Conservation (phyloP, 2,329 filamentous ascomycete species). For the Fusarium sp. region DNA sequence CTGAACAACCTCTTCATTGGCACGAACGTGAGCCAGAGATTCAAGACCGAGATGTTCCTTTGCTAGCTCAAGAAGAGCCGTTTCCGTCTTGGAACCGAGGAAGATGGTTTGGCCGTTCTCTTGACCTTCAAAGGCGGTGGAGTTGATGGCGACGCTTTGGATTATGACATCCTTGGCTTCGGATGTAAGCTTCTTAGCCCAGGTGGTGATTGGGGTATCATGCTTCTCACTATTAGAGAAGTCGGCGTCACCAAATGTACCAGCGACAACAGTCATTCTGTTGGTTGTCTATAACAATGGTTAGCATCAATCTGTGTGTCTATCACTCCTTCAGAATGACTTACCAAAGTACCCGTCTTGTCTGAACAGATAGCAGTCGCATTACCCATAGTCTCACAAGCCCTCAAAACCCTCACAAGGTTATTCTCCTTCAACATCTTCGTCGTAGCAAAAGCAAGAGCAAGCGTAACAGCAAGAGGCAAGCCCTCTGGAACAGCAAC, state of each 20-base stretch:
- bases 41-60: background rate
- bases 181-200: background rate
- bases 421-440: slow-evolving; percentile 77
- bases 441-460: slow-evolving; percentile 74
- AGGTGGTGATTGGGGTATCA: background rate
- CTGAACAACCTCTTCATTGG: slow-evolving; percentile 56
- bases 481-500: slow-evolving; percentile 74
- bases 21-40: slow-evolving; percentile 30
- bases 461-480: slow-evolving; percentile 72
- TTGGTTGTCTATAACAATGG: background rate
- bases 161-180: background rate
- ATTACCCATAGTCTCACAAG: slow-evolving; percentile 78
- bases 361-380: slow-evolving; percentile 81
- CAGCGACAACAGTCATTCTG: background rate
- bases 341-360: slow-evolving; percentile 45
- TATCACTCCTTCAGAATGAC: slow-evolving; percentile 23
- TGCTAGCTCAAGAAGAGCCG: background rate
- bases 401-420: slow-evolving; percentile 71
- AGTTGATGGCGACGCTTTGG: background rate
- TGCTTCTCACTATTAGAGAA: background rate
- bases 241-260: background rate
- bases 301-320: background rate
- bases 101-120: background rate
- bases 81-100: background rate
- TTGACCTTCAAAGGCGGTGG: background rate